phyloP scores from a whole-genome alignment of 371 early-diverging fungal species.

The Mucor racemosus region DNA sequence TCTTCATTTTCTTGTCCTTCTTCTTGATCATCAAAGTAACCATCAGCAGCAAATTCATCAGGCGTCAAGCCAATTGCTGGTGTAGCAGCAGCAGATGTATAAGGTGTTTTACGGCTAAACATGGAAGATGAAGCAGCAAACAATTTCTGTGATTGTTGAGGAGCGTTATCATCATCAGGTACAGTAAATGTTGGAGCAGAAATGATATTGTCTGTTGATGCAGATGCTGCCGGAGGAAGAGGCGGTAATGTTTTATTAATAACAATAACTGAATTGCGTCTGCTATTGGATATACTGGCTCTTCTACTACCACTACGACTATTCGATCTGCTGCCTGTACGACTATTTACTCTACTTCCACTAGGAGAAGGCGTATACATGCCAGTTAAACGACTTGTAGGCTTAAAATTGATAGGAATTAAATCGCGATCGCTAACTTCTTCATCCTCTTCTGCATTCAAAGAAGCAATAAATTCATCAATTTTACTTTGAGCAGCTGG shows the following conservation, averaged over 20 bases:
- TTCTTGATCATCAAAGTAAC: slow-evolving; percentile 15
- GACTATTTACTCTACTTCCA: slow-evolving; percentile 13
- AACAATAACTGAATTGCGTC: slow-evolving; percentile 20
- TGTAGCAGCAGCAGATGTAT: slow-evolving; percentile 36
- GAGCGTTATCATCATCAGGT: background rate
- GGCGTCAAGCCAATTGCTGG: slow-evolving; percentile 15
- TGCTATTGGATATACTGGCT: slow-evolving; percentile 13
- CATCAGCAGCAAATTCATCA: slow-evolving; percentile 2
- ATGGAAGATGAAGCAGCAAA: slow-evolving; percentile 17
- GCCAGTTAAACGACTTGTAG: slow-evolving; percentile 30
- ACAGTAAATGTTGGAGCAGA: background rate
- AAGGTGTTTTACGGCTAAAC: slow-evolving; percentile 26
- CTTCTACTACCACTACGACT: slow-evolving; percentile 13
- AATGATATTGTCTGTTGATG: background rate
- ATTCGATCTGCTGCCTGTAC: slow-evolving; percentile 10
- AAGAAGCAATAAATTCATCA: slow-evolving; percentile 23
- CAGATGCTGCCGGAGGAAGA: background rate
- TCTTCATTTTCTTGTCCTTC: background rate
- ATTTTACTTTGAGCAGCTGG: slow-evolving; percentile 18
- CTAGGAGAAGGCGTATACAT: slow-evolving; percentile 25
- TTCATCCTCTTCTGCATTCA: slow-evolving; percentile 12
- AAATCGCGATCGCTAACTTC: slow-evolving; percentile 42
- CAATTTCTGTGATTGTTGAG: slow-evolving; percentile 18
- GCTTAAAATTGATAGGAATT: slow-evolving; percentile 41
- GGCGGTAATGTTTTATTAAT: background rate